phyloP scores from a whole-genome alignment of 1,284 basidiomycete species.

The Ustilago shanxiensis region DNA sequence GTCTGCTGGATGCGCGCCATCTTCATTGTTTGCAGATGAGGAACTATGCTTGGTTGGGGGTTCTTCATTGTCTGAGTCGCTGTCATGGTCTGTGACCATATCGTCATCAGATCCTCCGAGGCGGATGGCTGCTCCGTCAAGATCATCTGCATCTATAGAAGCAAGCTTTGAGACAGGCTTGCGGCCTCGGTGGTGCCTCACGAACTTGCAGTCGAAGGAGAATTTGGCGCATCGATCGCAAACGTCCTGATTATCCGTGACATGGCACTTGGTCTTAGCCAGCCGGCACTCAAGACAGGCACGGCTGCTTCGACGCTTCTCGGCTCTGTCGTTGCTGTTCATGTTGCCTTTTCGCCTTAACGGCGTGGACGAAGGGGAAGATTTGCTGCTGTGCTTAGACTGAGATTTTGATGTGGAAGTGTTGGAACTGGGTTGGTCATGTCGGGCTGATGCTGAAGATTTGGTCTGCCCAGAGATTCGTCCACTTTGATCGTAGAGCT shows the following conservation, averaged over 20 bases:
- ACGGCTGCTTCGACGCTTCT: slow-evolving; percentile 43
- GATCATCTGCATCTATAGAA: slow-evolving; percentile 31
- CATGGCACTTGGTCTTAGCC: slow-evolving; percentile 50
- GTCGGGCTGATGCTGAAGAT: neutral
- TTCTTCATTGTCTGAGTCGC: slow-evolving; percentile 27
- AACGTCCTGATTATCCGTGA: slow-evolving; percentile 30
- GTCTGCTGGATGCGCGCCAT: slow-evolving; percentile 1
- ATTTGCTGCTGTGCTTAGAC: slow-evolving; percentile 4
- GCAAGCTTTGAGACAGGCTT: slow-evolving; percentile 53
- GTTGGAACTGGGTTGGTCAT: neutral
- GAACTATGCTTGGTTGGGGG: neutral
- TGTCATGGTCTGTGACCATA: slow-evolving; percentile 29
- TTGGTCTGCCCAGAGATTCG: neutral
- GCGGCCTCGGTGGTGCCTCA: slow-evolving; percentile 42
- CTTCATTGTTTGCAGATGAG: slow-evolving; percentile 1
- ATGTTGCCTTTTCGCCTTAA: slow-evolving; percentile 28
- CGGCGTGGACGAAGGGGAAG: slow-evolving; percentile 6
- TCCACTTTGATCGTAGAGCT: slow-evolving; percentile 28
- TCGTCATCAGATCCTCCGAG: slow-evolving; percentile 29
- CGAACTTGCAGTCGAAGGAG: slow-evolving; percentile 47
- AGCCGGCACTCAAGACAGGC: slow-evolving; percentile 50
- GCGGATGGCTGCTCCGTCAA: slow-evolving; percentile 11
- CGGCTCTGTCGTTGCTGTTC: slow-evolving; percentile 41
- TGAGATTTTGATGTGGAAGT: slow-evolving; percentile 16
- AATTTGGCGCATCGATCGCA: slow-evolving; percentile 52